Conservation (phyloP, 495 filamentous ascomycete genomes). For the Penicillium cosmopolitanum region DNA sequence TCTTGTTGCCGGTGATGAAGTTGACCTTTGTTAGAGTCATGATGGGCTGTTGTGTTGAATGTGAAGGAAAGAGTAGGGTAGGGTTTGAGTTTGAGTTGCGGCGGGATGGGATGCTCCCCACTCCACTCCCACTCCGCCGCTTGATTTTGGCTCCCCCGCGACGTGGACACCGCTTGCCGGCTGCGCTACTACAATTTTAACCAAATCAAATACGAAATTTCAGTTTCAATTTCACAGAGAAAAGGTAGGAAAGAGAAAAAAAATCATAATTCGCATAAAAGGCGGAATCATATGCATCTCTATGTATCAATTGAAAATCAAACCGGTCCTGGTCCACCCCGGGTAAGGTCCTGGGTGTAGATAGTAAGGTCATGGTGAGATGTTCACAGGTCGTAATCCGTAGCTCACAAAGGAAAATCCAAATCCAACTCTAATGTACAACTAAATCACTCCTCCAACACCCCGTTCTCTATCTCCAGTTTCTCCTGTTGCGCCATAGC, state of each 20-base stretch:
- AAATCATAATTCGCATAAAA: background rate
- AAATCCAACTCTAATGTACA: constrained; percentile 37
- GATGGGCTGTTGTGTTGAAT: constrained; percentile 19
- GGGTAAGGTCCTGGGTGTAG: constrained; percentile 5
- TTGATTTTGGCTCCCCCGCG: background rate
- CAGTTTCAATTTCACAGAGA: background rate
- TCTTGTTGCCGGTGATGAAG: constrained; percentile 96
- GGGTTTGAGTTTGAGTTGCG: too few species aligned
- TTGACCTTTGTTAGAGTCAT: constrained; percentile 58
- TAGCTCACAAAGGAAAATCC: constrained; percentile 30
- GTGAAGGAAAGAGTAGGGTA: background rate
- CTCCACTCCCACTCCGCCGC: too few species aligned
- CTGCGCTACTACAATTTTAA: background rate
- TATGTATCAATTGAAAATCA: constrained; percentile 23
- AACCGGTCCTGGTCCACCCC: background rate
- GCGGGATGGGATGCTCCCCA: too few species aligned
- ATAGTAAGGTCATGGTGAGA: constrained; percentile 26
- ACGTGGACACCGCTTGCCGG: background rate
- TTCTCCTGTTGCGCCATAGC: constrained; percentile 93
- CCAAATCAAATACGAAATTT: background rate
- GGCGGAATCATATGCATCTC: constrained; percentile 30
- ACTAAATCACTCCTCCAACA: constrained; percentile 31
- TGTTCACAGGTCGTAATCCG: constrained; percentile 36
- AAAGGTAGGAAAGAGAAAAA: background rate
- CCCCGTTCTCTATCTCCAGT: constrained; percentile 59